Evolutionary conservation across 164 flowering plant species (phyloP), one percentile per base, ranked within the genome.

Genomic region (Piper betle): DNA sequence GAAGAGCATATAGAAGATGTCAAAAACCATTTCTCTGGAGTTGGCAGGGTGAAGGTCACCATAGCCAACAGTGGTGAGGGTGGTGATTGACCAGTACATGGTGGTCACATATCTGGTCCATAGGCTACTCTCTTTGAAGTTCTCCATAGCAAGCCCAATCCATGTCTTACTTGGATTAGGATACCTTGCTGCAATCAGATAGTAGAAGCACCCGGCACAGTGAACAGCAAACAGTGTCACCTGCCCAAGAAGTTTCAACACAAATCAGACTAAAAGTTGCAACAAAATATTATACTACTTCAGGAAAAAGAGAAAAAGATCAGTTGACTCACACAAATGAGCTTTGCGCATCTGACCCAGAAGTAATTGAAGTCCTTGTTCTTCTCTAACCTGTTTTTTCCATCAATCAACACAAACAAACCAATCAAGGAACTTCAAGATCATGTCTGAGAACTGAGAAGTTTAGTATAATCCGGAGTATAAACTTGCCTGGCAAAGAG

Each of bases 151-250:
- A 17, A 73, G 62, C 63, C 91, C 96, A 50, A 88, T 83, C 97
- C 97, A 91, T 52, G 97, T 91, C 5, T 61, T 77, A 19, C 41
- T 57, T 0, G 82, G 84, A 62, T 84, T 66, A 62, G 52, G 81
- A 62, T 88, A 74, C 56, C 76, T 74, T 50, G 91, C 93, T 37
- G 99, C 99, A 18, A 94, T 61, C 56, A 76, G 82, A 73, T 91
- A 94, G 63, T 81, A 78, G 72, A 91, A 91, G 72, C 99, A 94
- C 64, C 80, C 99, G 20, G 99, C 89, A 78, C 85, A 86, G 63
- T 94, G 97, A 63, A 91, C 93, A 0, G 96, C 88, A 73, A 94
- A 94, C 40, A 94, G 69, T n/a, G 96, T 87, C 4, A 94, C 99
- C 99, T 94, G 56, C 38, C 74, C 68, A 42, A 58, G 61, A 15